A percentile compares a stretch with the other conserved stretches of the same genome.
Evolutionary conservation across 192 early-diverging fungal species (phyloP).

Genomic region (Coemansia sp.): DNA sequence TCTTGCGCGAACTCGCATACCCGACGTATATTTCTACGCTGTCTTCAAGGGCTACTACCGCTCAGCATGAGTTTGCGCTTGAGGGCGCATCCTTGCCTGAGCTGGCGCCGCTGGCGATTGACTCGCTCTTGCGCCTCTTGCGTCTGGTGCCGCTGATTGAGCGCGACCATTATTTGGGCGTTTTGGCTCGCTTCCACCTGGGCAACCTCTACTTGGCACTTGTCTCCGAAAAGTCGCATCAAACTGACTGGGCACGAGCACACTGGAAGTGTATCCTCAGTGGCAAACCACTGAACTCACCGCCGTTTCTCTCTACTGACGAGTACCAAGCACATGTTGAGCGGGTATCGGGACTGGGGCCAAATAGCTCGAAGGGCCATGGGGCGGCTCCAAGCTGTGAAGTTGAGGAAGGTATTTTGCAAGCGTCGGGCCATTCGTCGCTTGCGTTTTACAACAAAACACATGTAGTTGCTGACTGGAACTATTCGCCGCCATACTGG

Average conservation of each 20-base stretch:
- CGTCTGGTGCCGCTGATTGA: conserved; percentile 61
- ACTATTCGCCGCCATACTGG: conserved; percentile 45
- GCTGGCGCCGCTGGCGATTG: conserved; percentile 17
- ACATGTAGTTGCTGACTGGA: conserved; percentile 20
- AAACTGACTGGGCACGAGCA: conserved; percentile 45
- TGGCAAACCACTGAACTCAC: conserved; percentile 37
- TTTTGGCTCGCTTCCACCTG: conserved; percentile 62
- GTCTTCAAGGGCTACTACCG: conserved; percentile 19
- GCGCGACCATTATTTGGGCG: conserved; percentile 68
- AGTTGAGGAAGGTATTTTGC: conserved; percentile 25
- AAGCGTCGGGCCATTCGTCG: conserved; percentile 30
- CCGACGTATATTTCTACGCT: conserved; percentile 43
- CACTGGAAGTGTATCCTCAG: conserved; percentile 60
- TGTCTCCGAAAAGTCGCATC: conserved; percentile 10
- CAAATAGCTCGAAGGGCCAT: neutral
- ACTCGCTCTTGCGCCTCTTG: conserved; percentile 53
- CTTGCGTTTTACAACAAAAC: conserved; percentile 29
- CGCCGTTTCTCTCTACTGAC: conserved; percentile 34
- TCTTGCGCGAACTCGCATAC: conserved; percentile 66
- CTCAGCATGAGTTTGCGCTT: neutral
- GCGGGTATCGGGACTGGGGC: neutral
- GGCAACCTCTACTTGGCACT: conserved; percentile 57
- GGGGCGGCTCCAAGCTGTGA: conserved; percentile 25
- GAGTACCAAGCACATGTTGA: conserved; percentile 26
- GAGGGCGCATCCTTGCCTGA: conserved; percentile 1